Conservation (phyloP, 2,329 filamentous ascomycete species). For the Fonsecaea monophora region DNA sequence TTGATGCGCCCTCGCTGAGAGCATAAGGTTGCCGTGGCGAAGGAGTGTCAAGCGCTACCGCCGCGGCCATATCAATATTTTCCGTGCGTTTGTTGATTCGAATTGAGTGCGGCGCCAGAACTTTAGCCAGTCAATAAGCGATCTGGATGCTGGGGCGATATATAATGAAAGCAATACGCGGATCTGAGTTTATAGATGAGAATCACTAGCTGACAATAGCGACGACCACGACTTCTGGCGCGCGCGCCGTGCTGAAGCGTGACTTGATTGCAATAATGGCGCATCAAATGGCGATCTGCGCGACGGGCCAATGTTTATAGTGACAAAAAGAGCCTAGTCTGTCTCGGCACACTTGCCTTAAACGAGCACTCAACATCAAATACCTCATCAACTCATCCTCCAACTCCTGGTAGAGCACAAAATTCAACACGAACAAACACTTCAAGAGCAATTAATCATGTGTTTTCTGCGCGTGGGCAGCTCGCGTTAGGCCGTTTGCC, state of each 20-base stretch:
- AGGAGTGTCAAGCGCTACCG: not conserved
- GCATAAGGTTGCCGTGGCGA: not conserved
- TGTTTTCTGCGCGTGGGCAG: conserved; percentile 27
- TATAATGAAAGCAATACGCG: not conserved
- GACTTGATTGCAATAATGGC: not conserved
- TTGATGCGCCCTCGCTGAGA: not conserved
- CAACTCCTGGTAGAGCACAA: not conserved
- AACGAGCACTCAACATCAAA: not conserved
- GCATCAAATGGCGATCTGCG: not conserved
- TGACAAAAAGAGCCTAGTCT: not conserved
- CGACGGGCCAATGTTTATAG: not conserved
- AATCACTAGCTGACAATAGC: not conserved
- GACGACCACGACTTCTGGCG: not conserved
- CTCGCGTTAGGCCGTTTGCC: conserved; percentile 19
- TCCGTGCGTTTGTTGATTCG: not conserved
- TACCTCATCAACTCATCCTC: not conserved
- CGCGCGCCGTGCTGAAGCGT: not conserved
- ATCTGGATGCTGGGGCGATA: not conserved
- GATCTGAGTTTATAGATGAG: not conserved
- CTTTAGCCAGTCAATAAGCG: not conserved
- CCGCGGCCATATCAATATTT: conserved; percentile 17
- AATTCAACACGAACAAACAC: too few species aligned
- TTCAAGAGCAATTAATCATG: conserved; percentile 21
- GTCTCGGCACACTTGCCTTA: not conserved
- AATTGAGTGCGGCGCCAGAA: not conserved